These are phyloP conservation scores for Alternaria sp. DNA, from an alignment of 2,329 filamentous ascomycete species.

Conservation along the genomic window DNA sequence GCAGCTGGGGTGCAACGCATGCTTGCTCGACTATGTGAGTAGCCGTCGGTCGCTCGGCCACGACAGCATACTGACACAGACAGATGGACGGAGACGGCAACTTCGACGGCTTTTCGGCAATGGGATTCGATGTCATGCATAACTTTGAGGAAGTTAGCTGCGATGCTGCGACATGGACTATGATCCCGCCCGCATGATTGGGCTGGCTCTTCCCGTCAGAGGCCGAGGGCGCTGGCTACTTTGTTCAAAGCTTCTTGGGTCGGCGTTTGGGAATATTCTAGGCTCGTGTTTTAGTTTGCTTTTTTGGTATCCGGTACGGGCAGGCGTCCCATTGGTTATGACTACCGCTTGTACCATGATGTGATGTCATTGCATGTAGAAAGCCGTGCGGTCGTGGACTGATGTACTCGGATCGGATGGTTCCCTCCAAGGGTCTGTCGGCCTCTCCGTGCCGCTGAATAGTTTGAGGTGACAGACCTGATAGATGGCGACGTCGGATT, in stretches of 20 bases:
- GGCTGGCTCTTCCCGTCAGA: neutral
- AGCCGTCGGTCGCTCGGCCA: neutral
- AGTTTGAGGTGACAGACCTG: too few relatives aligned
- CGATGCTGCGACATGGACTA: slow-evolving; percentile 69
- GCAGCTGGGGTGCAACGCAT: slow-evolving; percentile 75
- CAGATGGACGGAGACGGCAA: slow-evolving; percentile 77
- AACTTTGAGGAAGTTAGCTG: slow-evolving; percentile 83
- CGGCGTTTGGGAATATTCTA: neutral
- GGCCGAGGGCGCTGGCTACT: neutral
- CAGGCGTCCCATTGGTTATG: slow-evolving; percentile 8
- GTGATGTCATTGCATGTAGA: slow-evolving; percentile 11
- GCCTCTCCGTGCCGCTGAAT: neutral
- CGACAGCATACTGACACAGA: slow-evolving; percentile 39
- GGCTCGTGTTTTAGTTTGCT: neutral
- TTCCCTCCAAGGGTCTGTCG: neutral
- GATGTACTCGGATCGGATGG: slow-evolving; percentile 2
- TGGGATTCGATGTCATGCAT: slow-evolving; percentile 83
- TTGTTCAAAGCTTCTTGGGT: neutral
- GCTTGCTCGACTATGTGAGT: slow-evolving; percentile 82
- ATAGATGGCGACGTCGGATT: slow-evolving; percentile 25
- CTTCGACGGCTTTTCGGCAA: slow-evolving; percentile 75
- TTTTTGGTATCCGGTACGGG: neutral
- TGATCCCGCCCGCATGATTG: slow-evolving; percentile 56
- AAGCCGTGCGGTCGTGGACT: slow-evolving; percentile 8
- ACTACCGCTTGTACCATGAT: neutral